Evolutionary conservation across 140 eudicot species (phyloP).

Genomic region (Cichorium intybus): DNA sequence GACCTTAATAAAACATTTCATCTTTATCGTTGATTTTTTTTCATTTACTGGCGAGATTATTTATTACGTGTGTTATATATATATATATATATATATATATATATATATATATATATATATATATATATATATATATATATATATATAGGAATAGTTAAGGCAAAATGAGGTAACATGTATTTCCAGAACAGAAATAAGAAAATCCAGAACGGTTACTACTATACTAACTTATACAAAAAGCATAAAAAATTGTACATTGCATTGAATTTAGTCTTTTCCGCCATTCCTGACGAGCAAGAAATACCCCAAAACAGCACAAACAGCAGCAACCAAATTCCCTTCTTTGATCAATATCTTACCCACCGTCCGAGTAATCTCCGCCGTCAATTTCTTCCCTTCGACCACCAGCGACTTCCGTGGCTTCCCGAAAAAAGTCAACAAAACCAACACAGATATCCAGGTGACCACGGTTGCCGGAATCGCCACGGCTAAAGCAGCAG

Average conservation of each 20-base stretch:
- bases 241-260: conserved; percentile 1
- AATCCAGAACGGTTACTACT: background rate
- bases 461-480: conserved; percentile 85
- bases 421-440: conserved; percentile 69
- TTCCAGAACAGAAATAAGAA: background rate
- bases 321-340: conserved; percentile 87
- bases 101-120: background rate
- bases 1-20: no score
- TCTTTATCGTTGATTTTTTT: no score
- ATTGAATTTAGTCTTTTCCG: background rate
- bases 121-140: no score
- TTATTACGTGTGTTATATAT: no score
- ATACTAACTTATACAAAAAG: conserved; percentile 4
- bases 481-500: conserved; percentile 76
- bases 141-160: background rate
- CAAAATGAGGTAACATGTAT: background rate
- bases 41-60: no score
- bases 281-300: conserved; percentile 51
- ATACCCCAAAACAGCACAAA: conserved; percentile 80
- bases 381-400: conserved; percentile 92
- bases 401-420: conserved; percentile 60
- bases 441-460: conserved; percentile 73
- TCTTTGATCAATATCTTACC: conserved; percentile 75
- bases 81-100: background rate
- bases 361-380: conserved; percentile 61